Percentiles rank a stretch among this genome's conserved stretches.
Conservation (phyloP, 768 basidiomycete genomes). For the Calocera cornea region DNA sequence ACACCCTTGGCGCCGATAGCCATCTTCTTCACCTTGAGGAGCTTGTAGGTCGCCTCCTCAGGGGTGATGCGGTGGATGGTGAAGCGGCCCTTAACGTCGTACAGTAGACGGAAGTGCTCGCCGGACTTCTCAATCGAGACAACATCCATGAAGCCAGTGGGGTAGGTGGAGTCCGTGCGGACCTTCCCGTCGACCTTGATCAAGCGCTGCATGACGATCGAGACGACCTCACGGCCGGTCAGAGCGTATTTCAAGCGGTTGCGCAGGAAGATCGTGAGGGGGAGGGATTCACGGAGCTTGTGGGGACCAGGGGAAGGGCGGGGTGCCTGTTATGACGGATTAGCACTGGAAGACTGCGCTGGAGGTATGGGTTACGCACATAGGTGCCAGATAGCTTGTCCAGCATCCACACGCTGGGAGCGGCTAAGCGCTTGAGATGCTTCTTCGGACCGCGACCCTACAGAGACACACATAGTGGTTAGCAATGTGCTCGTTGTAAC, state of each 20-base stretch:
- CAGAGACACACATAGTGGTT: conserved; percentile 8
- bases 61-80: conserved; percentile 98
- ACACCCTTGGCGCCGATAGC: conserved; percentile 88
- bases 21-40: conserved; percentile 83
- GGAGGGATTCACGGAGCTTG: conserved; percentile 96
- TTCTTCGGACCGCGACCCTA: conserved; percentile 98
- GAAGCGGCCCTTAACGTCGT: conserved; percentile 99
- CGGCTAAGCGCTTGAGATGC: conserved; percentile 93
- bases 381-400: conserved; percentile 96
- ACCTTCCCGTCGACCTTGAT: conserved; percentile 99
- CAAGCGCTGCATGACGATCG: conserved; percentile 89
- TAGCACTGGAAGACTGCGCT: not conserved
- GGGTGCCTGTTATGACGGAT: conserved; percentile 49
- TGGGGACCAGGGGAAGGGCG: conserved; percentile 97
- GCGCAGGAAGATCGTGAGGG: conserved; percentile 92
- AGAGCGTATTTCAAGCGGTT: conserved; percentile 99
- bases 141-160: conserved; percentile 96
- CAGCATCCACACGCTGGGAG: conserved; percentile 99
- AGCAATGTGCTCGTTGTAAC: not conserved
- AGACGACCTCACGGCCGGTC: conserved; percentile 87
- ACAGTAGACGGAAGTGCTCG: conserved; percentile 98
- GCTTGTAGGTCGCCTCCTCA: conserved; percentile 94
- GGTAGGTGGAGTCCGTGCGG: conserved; percentile 92
- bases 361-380: conserved; percentile 36
- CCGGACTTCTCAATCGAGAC: conserved; percentile 94